phyloP scores from a whole-genome alignment of 2,329 filamentous ascomycete genomes.

The Aspergillus sp. region DNA sequence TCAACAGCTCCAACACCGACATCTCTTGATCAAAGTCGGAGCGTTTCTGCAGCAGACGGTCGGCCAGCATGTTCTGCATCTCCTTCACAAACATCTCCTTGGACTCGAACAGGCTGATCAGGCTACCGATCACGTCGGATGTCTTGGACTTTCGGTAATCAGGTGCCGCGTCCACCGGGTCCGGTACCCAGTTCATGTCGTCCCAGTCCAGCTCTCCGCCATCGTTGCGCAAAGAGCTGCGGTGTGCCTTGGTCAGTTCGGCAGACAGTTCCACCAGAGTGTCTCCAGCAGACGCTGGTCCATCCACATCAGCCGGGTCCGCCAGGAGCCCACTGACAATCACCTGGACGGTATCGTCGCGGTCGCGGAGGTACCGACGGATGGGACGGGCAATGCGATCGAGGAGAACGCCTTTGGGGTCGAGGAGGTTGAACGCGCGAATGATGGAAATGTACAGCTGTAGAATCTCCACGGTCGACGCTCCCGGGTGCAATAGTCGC shows the following conservation, averaged over 20 bases:
- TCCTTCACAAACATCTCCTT: slow-evolving; percentile 94
- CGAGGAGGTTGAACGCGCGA: slow-evolving; percentile 61
- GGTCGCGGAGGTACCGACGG: slow-evolving; percentile 60
- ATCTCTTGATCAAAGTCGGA: slow-evolving; percentile 74
- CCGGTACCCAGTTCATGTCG: slow-evolving; percentile 90
- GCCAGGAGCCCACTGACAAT: slow-evolving; percentile 64
- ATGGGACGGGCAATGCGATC: slow-evolving; percentile 66
- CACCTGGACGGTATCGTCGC: slow-evolving; percentile 65
- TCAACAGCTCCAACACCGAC: slow-evolving; percentile 80
- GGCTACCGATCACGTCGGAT: slow-evolving; percentile 86
- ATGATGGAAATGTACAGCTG: slow-evolving; percentile 68
- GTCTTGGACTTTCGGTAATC: slow-evolving; percentile 88
- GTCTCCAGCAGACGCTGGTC: slow-evolving; percentile 33
- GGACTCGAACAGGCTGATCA: slow-evolving; percentile 83
- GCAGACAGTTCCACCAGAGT: slow-evolving; percentile 53
- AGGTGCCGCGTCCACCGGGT: slow-evolving; percentile 87
- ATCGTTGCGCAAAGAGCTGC: slow-evolving; percentile 46
- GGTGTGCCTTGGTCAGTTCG: slow-evolving; percentile 47
- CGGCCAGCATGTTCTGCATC: slow-evolving; percentile 83
- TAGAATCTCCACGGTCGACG: slow-evolving; percentile 66
- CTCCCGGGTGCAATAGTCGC: slow-evolving; percentile 61
- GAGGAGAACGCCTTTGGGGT: slow-evolving; percentile 64
- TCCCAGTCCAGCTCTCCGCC: slow-evolving; percentile 77
- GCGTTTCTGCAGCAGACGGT: slow-evolving; percentile 68
- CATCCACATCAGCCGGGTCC: slow-evolving; percentile 46